phyloP scores from a whole-genome alignment of 345 rosid genomes.

The Gossypium anomalum region DNA sequence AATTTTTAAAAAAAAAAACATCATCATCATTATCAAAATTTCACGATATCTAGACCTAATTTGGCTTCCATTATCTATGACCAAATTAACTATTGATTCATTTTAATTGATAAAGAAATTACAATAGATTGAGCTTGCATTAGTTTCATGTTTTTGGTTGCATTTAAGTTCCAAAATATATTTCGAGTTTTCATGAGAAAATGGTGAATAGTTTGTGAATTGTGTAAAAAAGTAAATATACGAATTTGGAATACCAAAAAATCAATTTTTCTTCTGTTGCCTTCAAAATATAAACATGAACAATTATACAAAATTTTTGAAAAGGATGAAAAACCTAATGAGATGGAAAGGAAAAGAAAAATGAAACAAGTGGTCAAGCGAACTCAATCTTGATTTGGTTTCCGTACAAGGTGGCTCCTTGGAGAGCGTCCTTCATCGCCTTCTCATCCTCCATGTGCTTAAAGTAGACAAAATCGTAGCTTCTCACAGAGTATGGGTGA shows the following conservation, averaged over 20 bases:
- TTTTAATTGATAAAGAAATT: neutral
- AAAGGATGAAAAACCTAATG: slow-evolving; percentile 20
- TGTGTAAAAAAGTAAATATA: neutral
- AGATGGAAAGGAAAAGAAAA: slow-evolving; percentile 52
- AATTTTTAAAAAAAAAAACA: too few species aligned
- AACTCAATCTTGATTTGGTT: slow-evolving; percentile 10
- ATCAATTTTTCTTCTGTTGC: neutral
- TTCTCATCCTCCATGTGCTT: slow-evolving; percentile 71
- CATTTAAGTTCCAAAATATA: too few species aligned
- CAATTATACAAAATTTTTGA: neutral
- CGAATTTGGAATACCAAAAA: neutral
- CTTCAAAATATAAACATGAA: neutral
- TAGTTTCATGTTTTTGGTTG: neutral
- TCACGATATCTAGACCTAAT: neutral
- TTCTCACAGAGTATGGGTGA: slow-evolving; percentile 52
- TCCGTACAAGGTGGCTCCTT: slow-evolving; percentile 54
- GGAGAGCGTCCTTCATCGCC: slow-evolving; percentile 65
- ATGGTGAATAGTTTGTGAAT: neutral
- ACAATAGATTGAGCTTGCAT: neutral
- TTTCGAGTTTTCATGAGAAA: neutral
- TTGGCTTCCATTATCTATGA: too few species aligned
- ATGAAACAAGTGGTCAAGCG: slow-evolving; percentile 93
- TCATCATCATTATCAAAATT: neutral
- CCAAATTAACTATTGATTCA: too few species aligned
- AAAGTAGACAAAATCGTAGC: slow-evolving; percentile 73